Conservation (phyloP, 805 yeast genomes). For the Wickerhamiella parazyma region DNA sequence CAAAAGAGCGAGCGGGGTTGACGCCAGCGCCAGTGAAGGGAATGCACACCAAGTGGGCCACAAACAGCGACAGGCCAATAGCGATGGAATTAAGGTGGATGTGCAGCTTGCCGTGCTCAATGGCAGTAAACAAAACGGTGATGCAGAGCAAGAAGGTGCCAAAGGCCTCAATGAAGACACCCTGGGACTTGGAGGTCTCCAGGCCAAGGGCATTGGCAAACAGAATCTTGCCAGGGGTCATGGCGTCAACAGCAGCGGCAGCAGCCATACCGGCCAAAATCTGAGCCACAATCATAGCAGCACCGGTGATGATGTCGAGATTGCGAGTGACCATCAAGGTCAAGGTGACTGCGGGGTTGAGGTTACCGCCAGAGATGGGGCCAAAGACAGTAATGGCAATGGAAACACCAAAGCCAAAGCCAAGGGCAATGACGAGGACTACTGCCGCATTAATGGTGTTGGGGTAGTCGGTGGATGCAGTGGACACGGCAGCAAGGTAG, state of each 20-base stretch:
- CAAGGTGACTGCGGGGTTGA: slow-evolving; percentile 79
- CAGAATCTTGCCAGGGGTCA: slow-evolving; percentile 35
- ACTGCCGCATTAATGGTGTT: slow-evolving; percentile 16
- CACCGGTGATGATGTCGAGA: slow-evolving; percentile 57
- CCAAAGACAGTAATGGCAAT: slow-evolving; percentile 54
- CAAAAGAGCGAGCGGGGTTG: slow-evolving; percentile 82
- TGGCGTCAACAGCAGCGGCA: slow-evolving; percentile 24
- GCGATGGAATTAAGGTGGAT: slow-evolving; percentile 69
- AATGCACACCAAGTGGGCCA: slow-evolving; percentile 70
- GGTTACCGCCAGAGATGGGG: slow-evolving; percentile 77
- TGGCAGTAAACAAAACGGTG: slow-evolving; percentile 71
- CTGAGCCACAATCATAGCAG: slow-evolving; percentile 52
- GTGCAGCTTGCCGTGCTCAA: slow-evolving; percentile 63
- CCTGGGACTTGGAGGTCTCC: slow-evolving; percentile 59
- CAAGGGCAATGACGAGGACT: slow-evolving; percentile 66
- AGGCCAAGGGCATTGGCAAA: slow-evolving; percentile 52
- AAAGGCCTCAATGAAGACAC: slow-evolving; percentile 69
- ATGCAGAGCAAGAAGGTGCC: slow-evolving; percentile 61
- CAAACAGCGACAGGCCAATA: slow-evolving; percentile 69
- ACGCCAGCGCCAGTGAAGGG: slow-evolving; percentile 84
- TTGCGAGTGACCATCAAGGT: slow-evolving; percentile 61
- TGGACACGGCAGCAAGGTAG: slow-evolving; percentile 35
- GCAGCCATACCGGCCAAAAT: slow-evolving; percentile 82
- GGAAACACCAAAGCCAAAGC: slow-evolving; percentile 78
- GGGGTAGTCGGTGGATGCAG: slow-evolving; percentile 29